Evolutionary conservation across 2,329 filamentous ascomycete species (phyloP), one percentile per base, ranked within the genome.

Genomic region (Stemphylium beticola): DNA sequence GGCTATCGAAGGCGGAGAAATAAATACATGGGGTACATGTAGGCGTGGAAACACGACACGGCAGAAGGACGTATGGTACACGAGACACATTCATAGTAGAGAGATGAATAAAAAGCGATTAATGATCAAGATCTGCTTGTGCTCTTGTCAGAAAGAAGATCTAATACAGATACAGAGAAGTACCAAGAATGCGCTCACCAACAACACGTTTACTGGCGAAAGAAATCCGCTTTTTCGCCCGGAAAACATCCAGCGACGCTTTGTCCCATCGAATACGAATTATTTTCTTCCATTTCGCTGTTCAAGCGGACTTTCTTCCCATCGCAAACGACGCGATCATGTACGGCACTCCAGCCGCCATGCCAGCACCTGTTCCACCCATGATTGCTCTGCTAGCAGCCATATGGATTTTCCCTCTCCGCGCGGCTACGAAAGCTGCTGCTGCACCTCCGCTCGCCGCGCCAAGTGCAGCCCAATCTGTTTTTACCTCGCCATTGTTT

Each of bases 401-500:
- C 36, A 66, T 49, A 26, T 64, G 61, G 17, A 71, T 31, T 47
- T 18, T 53, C 24, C 70, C 69, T 58, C 66, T 68, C 47, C 70
- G 68, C 6, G 66, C 65, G 3, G 65, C 74, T 4, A 73, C 44
- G 3, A 68, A 50, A 4, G 63, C 73, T 2, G 65, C 76, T 7
- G 74, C 66, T 33, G 74, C 67, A 53, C 78, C 61, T 1, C 67
- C 65, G 0, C 65, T 73, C 60, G 79, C 79, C 0, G 79, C 82
- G 0, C 68, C 75, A 15, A 80, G 76, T 17, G 79, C 82, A 78
- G 80, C 85, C 63, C 84, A 83, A 66, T 87, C 85, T 43, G 78
- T 79, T 61, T 83, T 78, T 0, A 83, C 65, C 76, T 89, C 85
- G 0, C 65, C 65, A 26, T 62, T 61, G 58, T 83, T 88, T 72